Base-by-base conservation (phyloP, 2,329 filamentous ascomycete species). In the Aaosphaeria arxii region DNA sequence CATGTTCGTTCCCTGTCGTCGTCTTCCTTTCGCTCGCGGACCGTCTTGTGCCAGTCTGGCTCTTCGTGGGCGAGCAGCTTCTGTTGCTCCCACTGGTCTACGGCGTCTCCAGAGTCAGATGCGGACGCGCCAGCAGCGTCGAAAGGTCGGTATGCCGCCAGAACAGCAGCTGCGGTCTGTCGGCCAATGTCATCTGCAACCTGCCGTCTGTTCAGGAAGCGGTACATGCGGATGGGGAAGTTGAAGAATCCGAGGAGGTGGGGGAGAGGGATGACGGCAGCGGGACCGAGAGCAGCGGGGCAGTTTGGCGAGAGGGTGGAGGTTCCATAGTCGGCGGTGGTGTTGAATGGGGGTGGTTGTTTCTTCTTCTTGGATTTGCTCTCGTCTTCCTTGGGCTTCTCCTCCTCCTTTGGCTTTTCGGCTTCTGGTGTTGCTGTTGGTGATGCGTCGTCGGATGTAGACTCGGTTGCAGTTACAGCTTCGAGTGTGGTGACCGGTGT, bases 191-290 rank as follows among this genome's bases (percentile, higher is more conserved):
- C 80, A 64, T 99, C 92, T 54, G 92, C 92, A n/a, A 96, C 79
- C 53, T 82, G 74, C 46, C 94, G 87, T 52, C 87, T 86, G 69
- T 87, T 95, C 51, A 99, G 77, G 79, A 91, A 99, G 55, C 94
- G 88, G 64, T 87, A 88, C 51, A 97, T 78, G 51, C 94, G 86
- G 55, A 85, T 87, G 1, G 91, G 88, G 3, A 92, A 96, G 74
- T 94, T 92, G 53, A 88, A 76, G 77, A 99, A 95, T 51, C 94
- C 94, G 30, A 99, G 86, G 49, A 96, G 81, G 68, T 97, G 92
- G 1, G 92, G 92, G 70, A 95, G 88, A 39, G 82, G 77, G 50
- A 99, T 80, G 11, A 87, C 79, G 28, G 81, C 77, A 5, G 87
- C 85, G 40, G 90, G 90, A 35, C 85, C 82, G 62, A 99, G 83